Conservation (phyloP, 148 eudicot species). For the Fagopyrum tataricum region DNA sequence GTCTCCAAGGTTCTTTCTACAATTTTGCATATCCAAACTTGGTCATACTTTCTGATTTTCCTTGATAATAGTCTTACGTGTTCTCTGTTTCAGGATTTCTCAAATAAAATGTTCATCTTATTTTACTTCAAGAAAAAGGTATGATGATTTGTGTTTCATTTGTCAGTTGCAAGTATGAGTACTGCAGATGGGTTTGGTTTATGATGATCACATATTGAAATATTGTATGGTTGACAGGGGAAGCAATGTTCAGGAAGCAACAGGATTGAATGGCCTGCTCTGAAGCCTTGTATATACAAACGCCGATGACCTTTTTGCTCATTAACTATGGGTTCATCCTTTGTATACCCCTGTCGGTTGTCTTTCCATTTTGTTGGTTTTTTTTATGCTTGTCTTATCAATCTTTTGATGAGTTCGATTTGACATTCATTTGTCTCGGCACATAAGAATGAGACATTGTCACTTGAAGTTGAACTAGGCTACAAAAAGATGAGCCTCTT, state of each 20-base stretch:
- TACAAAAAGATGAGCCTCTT: too few relatives aligned
- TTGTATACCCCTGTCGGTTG: too few relatives aligned
- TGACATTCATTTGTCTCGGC: too few relatives aligned
- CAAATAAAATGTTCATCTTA: slow-evolving; percentile 87
- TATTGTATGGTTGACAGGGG: slow-evolving; percentile 20
- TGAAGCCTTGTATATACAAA: slow-evolving; percentile 91
- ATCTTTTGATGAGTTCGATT: too few relatives aligned
- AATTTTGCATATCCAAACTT: not conserved
- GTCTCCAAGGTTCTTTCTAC: slow-evolving; percentile 39
- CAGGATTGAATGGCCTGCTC: slow-evolving; percentile 72
- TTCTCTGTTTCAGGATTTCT: slow-evolving; percentile 57
- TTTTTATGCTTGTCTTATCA: too few relatives aligned
- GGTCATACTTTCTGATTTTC: not conserved
- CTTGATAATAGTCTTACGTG: not conserved
- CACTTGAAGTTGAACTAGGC: too few relatives aligned
- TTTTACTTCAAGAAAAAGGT: slow-evolving; percentile 82
- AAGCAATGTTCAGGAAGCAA: slow-evolving; percentile 27
- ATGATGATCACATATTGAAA: not conserved
- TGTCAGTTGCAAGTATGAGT: not conserved
- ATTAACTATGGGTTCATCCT: not conserved
- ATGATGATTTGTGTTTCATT: not conserved
- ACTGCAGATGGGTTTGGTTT: not conserved
- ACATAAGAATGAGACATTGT: too few relatives aligned
- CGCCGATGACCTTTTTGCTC: slow-evolving; percentile 42
- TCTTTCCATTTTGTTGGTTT: too few relatives aligned